Percentiles rank a stretch among this genome's conserved stretches.
Conservation (phyloP, 2,329 filamentous ascomycete genomes). For the Fusarium sulawesiense region DNA sequence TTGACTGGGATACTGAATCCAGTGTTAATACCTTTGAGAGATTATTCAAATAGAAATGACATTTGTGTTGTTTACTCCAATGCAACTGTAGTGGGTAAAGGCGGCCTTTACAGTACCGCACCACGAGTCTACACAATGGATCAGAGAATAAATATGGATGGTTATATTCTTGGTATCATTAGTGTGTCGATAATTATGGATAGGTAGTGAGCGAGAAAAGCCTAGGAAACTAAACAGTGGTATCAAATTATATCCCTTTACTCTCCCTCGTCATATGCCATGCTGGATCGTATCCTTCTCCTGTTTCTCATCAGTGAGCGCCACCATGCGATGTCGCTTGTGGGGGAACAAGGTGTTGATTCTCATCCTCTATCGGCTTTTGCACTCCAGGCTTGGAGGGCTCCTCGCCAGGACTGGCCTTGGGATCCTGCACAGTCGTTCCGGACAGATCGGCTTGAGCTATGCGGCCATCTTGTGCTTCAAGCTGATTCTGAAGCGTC, state of each 20-base stretch:
- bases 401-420: conserved; percentile 13
- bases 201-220: conserved; percentile 16
- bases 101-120: neutral
- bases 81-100: neutral
- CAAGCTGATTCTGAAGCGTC: conserved; percentile 51
- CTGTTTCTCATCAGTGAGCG: conserved; percentile 4
- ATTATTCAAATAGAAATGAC: neutral
- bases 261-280: neutral
- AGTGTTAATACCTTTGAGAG: neutral
- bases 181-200: neutral
- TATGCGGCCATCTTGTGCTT: conserved; percentile 37
- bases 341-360: conserved; percentile 25
- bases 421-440: conserved; percentile 42
- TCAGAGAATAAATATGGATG: neutral
- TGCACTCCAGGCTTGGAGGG: conserved; percentile 17
- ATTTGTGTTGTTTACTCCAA: neutral
- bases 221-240: conserved; percentile 6
- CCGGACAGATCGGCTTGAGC: conserved; percentile 45
- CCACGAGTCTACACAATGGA: neutral
- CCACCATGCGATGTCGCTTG: conserved; percentile 13
- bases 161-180: neutral
- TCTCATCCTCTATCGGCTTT: conserved; percentile 19
- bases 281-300: neutral
- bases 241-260: conserved; percentile 24
- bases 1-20: neutral